Evolutionary conservation across 108 stramenopile species (phyloP).

Genomic region (Skeletonema menzelii): DNA sequence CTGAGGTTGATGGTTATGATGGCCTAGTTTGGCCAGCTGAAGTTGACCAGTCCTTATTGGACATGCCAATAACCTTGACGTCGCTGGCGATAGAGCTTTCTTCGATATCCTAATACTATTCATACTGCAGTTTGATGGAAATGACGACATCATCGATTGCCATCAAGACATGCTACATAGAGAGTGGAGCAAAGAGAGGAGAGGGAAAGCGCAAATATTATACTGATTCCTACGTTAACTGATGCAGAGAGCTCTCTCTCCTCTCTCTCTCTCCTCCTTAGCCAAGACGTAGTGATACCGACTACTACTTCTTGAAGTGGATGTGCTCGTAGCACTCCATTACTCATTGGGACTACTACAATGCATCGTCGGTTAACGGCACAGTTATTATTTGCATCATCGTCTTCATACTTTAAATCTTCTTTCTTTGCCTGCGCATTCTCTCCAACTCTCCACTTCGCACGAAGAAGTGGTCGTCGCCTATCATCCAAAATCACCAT

Average conservation of each 20-base stretch:
- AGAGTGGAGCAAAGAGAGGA: no score
- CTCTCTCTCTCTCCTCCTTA: no score
- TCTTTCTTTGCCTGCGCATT: background rate
- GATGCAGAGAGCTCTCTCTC: no score
- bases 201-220: no score
- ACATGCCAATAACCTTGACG: background rate
- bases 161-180: no score
- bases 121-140: background rate
- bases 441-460: background rate
- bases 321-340: no score
- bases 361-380: background rate
- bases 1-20: background rate
- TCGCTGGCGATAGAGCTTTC: background rate
- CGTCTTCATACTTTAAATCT: background rate
- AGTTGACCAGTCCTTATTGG: background rate
- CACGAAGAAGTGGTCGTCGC: background rate
- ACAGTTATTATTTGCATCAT: background rate
- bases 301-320: no score
- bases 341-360: background rate
- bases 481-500: background rate
- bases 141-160: background rate
- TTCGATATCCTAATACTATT: background rate
- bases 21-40: background rate
- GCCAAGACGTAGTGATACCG: no score
- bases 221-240: background rate